Evolutionary conservation across 2,329 filamentous ascomycete genomes (phyloP).

Genomic region (Aspergillus tamarii): DNA sequence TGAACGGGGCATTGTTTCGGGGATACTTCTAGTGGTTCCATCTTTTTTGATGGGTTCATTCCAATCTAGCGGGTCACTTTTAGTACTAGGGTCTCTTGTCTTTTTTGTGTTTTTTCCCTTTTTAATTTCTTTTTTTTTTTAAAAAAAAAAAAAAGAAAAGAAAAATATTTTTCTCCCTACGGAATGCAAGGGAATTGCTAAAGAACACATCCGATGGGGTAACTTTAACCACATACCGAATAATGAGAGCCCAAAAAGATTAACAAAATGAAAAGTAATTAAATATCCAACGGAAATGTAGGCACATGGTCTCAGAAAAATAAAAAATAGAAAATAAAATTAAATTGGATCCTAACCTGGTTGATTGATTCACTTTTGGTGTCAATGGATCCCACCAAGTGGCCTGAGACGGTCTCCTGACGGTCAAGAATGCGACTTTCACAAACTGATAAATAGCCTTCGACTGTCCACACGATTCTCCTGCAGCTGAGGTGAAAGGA

Average conservation of each 20-base stretch:
- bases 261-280: neutral
- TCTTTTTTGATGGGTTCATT: constrained; percentile 6
- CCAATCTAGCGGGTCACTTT: neutral
- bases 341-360: neutral
- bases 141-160: neutral
- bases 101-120: neutral
- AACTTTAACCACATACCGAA: neutral
- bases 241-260: neutral
- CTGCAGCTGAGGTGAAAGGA: neutral
- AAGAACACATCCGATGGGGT: neutral
- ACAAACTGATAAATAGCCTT: constrained; percentile 1
- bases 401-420: constrained; percentile 6
- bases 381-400: neutral
- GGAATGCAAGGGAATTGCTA: constrained; percentile 2
- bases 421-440: neutral
- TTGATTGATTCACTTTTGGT: neutral
- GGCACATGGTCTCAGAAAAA: neutral
- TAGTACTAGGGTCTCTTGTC: neutral
- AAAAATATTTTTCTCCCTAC: neutral
- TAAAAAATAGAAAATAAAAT: neutral
- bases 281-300: neutral
- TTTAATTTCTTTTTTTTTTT: neutral
- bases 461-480: neutral
- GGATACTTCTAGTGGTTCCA: neutral
- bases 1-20: constrained; percentile 3